These are phyloP conservation scores for Catharanthus roseus DNA, from an alignment of 257 asterid species.

Conservation along the genomic window DNA sequence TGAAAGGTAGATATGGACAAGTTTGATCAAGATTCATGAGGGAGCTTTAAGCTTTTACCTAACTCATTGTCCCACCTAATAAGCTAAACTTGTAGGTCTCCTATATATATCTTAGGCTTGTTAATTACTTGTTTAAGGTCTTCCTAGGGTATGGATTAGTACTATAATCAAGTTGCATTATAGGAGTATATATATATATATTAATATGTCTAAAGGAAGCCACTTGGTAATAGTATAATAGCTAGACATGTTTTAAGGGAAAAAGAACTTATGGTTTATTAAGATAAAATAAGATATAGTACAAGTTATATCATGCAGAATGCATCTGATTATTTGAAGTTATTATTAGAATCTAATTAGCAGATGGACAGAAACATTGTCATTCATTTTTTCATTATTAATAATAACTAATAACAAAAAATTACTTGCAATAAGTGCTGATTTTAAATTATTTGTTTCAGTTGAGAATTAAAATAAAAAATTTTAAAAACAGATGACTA, in stretches of 20 bases:
- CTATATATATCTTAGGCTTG: background rate
- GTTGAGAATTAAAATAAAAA: slow-evolving; percentile 4
- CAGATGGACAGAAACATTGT: no score
- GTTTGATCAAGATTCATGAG: background rate
- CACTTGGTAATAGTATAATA: background rate
- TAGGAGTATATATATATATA: background rate
- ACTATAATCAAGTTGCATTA: background rate
- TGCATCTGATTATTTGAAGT: no score
- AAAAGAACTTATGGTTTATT: no score
- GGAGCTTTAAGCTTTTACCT: background rate
- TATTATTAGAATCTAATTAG: no score
- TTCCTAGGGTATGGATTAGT: background rate
- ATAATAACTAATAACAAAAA: background rate
- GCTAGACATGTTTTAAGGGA: background rate
- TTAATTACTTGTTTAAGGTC: background rate
- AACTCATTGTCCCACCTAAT: slow-evolving; percentile 6
- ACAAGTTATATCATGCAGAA: no score
- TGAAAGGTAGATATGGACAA: background rate
- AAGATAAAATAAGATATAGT: no score
- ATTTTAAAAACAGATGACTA: slow-evolving; percentile 14
- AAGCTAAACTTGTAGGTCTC: background rate
- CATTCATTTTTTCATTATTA: no score
- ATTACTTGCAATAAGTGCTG: background rate
- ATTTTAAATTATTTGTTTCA: background rate
- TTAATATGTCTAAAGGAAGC: no score